Evolutionary conservation across 768 basidiomycete species (phyloP).

Genomic region (Termitomyces sp.): DNA sequence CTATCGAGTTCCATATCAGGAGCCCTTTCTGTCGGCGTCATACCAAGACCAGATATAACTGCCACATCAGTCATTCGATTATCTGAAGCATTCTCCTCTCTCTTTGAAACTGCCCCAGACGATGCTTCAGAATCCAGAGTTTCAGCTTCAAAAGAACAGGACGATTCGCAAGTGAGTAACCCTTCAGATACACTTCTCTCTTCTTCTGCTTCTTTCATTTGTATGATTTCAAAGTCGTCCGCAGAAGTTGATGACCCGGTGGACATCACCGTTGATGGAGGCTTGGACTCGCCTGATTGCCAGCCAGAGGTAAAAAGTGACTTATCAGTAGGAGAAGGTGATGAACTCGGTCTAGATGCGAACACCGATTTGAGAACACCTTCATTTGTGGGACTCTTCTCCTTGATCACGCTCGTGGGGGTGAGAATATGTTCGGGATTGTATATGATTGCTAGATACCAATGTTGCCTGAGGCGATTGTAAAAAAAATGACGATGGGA

Average conservation of each 20-base stretch:
- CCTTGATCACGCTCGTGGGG: conserved; percentile 8
- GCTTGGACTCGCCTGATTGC: neutral
- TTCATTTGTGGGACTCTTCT: neutral
- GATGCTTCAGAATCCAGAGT: conserved; percentile 3
- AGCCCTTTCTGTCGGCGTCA: neutral
- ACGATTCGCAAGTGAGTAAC: conserved; percentile 21
- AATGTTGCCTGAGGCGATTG: conserved; percentile 63
- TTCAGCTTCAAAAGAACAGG: conserved; percentile 18
- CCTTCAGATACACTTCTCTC: conserved; percentile 17
- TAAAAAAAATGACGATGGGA: neutral
- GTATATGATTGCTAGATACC: conserved; percentile 95
- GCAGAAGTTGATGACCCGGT: neutral
- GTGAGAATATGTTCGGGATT: conserved; percentile 60
- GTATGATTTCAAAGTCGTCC: conserved; percentile 1
- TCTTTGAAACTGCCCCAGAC: neutral
- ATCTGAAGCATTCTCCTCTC: neutral
- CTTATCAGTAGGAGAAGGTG: neutral
- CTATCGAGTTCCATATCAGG: conserved; percentile 14
- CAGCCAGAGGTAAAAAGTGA: neutral
- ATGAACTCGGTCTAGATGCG: neutral
- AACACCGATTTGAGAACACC: conserved; percentile 1
- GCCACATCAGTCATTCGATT: neutral
- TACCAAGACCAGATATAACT: conserved; percentile 3
- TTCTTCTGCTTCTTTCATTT: conserved; percentile 26
- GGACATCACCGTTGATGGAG: conserved; percentile 1